Evolutionary conservation across 73 alveolate genomes (phyloP).

Genomic region (Paramecium sonneborni): DNA sequence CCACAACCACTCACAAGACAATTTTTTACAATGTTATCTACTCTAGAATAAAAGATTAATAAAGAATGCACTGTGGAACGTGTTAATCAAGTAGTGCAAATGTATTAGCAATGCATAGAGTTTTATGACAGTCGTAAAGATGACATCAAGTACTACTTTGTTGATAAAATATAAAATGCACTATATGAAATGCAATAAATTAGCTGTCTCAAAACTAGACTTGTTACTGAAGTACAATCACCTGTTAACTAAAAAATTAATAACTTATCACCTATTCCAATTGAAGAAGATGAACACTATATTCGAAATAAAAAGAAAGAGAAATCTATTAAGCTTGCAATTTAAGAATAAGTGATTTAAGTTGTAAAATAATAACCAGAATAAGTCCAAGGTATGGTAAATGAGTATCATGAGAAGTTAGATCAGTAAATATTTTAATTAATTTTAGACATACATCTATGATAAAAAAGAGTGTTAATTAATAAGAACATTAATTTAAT

Average conservation of each 20-base stretch:
- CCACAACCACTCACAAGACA: not conserved
- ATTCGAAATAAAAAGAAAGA: constrained; percentile 16
- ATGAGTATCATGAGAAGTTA: constrained; percentile 15
- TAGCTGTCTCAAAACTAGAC: not conserved
- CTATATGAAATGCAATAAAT: constrained; percentile 16
- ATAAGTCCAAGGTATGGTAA: not conserved
- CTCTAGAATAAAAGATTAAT: not conserved
- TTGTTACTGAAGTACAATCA: not conserved
- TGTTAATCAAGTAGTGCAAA: constrained; percentile 17
- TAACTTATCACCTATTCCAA: not conserved
- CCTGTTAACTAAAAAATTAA: not conserved
- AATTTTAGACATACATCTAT: not conserved
- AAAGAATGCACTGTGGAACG: constrained; percentile 23
- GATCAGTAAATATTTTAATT: not conserved
- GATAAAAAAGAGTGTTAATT: not conserved
- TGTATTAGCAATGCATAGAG: constrained; percentile 50
- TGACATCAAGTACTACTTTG: constrained; percentile 48
- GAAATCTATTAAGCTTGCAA: constrained; percentile 3
- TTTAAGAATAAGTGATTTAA: not conserved
- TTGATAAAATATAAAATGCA: constrained; percentile 32
- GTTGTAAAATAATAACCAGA: not conserved
- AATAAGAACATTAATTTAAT: not conserved
- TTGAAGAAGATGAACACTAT: constrained; percentile 18
- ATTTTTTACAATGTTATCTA: constrained; percentile 3
- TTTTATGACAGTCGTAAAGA: constrained; percentile 35